These are phyloP conservation scores for Cryptococcus depauperatus DNA, from an alignment of 1,284 basidiomycete genomes.

Conservation along the genomic window DNA sequence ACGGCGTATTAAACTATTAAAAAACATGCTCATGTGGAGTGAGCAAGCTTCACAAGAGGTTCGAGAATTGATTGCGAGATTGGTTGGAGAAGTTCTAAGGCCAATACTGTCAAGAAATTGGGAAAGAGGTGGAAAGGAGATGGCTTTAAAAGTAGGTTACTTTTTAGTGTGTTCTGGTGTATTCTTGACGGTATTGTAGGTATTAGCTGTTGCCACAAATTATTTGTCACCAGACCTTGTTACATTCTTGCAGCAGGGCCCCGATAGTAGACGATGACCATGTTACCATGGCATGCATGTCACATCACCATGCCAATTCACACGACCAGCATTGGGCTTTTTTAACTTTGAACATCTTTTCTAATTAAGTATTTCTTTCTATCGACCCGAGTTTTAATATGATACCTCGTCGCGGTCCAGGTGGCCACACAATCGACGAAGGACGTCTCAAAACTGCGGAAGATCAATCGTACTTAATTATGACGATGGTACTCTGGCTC, in stretches of 20 bases:
- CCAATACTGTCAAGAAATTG: constrained; percentile 68
- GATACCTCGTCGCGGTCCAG: constrained; percentile 8
- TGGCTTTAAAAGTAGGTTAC: constrained; percentile 56
- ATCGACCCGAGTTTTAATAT: background rate
- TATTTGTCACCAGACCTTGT: constrained; percentile 25
- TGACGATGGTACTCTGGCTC: constrained; percentile 24
- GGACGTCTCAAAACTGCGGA: constrained; percentile 10
- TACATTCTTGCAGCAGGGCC: constrained; percentile 24
- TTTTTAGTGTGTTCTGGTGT: background rate
- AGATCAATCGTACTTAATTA: constrained; percentile 24
- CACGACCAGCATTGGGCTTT: background rate
- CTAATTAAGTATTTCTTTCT: background rate
- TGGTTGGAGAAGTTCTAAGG: constrained; percentile 58
- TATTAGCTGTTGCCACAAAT: constrained; percentile 15
- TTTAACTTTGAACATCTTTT: background rate
- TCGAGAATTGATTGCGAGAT: constrained; percentile 52
- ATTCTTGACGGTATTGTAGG: constrained; percentile 5
- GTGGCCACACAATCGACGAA: constrained; percentile 9
- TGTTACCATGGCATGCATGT: constrained; percentile 1
- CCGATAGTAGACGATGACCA: constrained; percentile 10
- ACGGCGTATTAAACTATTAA: constrained; percentile 63
- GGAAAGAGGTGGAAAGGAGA: constrained; percentile 75
- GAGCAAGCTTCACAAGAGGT: constrained; percentile 60
- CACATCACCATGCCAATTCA: background rate
- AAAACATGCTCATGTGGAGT: constrained; percentile 66